Evolutionary conservation across 805 yeast genomes (phyloP), one percentile per base, ranked within the genome.

Genomic region (Ogataea sp.): DNA sequence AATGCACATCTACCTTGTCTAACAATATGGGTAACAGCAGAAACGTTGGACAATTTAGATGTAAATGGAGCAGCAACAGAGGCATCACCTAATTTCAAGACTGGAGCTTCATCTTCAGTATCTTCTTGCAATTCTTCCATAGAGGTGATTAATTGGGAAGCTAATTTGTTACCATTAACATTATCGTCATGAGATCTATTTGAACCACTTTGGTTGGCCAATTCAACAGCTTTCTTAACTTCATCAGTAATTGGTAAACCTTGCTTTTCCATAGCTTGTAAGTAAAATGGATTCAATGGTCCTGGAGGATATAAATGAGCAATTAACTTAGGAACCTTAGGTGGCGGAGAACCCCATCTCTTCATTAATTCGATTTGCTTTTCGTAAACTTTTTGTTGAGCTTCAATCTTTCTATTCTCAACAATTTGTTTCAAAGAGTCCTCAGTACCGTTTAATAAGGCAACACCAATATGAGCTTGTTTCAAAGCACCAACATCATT

Each of bases 51-150:
- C 48, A 93, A 74, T 59, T 93, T 93, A 20, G 97, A 89, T 16
- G 98, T 93, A 62, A 93, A 87, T 35, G 98, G 98, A 26, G 98
- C 98, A 40, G 98, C 98, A 53, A 94, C 96, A 20, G 97, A 89
- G 13, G 98, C 98, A 65, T 93, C 98, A 53, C 98, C 98, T 40
- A 93, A 70, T 62, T 93, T 93, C 67, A 93, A 74, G 35, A 83
- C 78, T 42, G 98, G 98, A 0, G 94, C 95, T 50, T 90, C 97
- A 25, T 59, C 70, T 25, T 78, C 85, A 39, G n/a, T n/a, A n/a
- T n/a, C n/a, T n/a, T 65, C 64, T 48, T 79, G 82, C 46, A 68
- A 66, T 29, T 67, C 73, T 48, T 71, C 68, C 45, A 74, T 51
- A 13, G 71, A 66, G 34, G 71, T 67, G 67, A 83, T 67, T 52